These are phyloP conservation scores for Globisporangium nodosum DNA, from an alignment of 352 stramenopile genomes.

Conservation along the genomic window DNA sequence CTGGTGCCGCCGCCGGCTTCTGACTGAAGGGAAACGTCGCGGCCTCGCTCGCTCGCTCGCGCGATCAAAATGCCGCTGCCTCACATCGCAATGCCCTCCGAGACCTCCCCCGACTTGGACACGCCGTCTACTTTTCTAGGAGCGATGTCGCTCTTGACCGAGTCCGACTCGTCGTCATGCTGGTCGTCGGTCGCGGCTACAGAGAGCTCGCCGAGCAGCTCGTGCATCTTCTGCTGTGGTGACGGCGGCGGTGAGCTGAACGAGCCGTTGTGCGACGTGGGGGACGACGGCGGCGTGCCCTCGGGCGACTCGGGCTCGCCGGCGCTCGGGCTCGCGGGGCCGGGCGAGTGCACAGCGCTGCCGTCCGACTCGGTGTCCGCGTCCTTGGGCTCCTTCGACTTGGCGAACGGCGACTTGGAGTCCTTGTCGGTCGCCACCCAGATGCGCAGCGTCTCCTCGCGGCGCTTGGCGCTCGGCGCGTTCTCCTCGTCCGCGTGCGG, in stretches of 20 bases:
- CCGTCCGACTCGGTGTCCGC: conserved; percentile 60
- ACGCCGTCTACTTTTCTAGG: conserved; percentile 57
- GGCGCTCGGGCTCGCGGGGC: conserved; percentile 28
- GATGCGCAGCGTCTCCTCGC: conserved; percentile 78
- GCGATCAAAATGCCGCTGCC: conserved; percentile 1
- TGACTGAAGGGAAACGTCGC: no score
- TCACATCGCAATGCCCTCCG: conserved; percentile 74
- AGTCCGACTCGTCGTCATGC: conserved; percentile 59
- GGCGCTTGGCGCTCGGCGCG: conserved; percentile 47
- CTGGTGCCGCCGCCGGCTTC: no score
- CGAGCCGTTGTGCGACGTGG: conserved; percentile 11
- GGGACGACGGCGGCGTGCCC: conserved; percentile 44
- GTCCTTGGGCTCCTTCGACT: conserved; percentile 39
- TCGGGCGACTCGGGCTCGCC: conserved; percentile 14
- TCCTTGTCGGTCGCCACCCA: conserved; percentile 86
- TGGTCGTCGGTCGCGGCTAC: background rate
- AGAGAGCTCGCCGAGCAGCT: conserved; percentile 1
- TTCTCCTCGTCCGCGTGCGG: conserved; percentile 62
- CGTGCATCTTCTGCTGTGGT: conserved; percentile 15
- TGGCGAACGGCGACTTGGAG: conserved; percentile 73
- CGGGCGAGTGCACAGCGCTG: conserved; percentile 36
- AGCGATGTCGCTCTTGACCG: conserved; percentile 74
- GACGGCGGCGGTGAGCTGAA: conserved; percentile 39
- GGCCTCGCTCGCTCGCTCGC: background rate
- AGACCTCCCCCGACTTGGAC: conserved; percentile 41